Conservation (phyloP, 176 grass and related monocot genomes). For the Ensete glaucum region DNA sequence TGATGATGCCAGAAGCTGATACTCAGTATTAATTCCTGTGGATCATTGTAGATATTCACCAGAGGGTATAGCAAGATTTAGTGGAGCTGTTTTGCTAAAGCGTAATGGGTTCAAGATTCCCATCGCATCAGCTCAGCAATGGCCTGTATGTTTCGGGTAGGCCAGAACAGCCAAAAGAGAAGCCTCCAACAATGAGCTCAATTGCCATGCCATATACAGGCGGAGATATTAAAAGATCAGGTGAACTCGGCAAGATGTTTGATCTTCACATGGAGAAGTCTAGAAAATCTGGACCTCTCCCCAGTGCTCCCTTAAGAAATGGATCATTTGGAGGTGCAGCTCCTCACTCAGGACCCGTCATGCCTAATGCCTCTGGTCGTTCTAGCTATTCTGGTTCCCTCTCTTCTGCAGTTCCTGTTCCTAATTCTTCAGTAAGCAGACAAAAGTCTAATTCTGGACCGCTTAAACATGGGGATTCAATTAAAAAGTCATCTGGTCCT, state of each 20-base stretch:
- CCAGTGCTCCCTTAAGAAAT: background rate
- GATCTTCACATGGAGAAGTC: slow-evolving; percentile 13
- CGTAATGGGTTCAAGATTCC: slow-evolving; percentile 17
- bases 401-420: background rate
- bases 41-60: background rate
- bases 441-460: slow-evolving; percentile 17
- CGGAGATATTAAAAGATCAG: slow-evolving; percentile 16
- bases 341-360: slow-evolving; percentile 10
- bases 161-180: slow-evolving; percentile 18
- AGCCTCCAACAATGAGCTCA: slow-evolving; percentile 8
- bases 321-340: slow-evolving; percentile 7
- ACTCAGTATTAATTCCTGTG: background rate
- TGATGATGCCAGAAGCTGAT: background rate
- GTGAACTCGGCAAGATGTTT: slow-evolving; percentile 20
- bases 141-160: slow-evolving; percentile 20
- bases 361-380: slow-evolving; percentile 15
- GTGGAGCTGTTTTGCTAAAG: background rate
- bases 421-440: background rate
- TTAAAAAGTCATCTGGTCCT: slow-evolving; percentile 16
- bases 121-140: slow-evolving; percentile 20
- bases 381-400: slow-evolving; percentile 14
- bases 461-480: slow-evolving; percentile 9
- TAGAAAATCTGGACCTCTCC: slow-evolving; percentile 13
- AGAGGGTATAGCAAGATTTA: background rate
- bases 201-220: slow-evolving; percentile 15